These are phyloP conservation scores for Fusarium sp. DNA, from an alignment of 2,329 filamentous ascomycete species.

Conservation along the genomic window DNA sequence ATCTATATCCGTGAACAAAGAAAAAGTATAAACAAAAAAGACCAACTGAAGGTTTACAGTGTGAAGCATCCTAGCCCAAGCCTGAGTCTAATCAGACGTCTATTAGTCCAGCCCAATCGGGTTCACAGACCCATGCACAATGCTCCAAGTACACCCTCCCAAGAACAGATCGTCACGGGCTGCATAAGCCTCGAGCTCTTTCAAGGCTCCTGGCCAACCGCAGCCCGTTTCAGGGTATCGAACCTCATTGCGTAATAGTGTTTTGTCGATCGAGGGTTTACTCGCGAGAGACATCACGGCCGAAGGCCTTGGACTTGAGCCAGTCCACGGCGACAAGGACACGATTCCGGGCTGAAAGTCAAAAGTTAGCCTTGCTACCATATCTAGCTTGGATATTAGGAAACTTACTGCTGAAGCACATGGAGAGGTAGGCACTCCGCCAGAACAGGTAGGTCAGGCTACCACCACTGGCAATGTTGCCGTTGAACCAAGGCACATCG, in stretches of 20 bases:
- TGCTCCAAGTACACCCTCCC: conserved; percentile 45
- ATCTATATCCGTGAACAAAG: conserved; percentile 39
- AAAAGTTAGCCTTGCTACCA: conserved; percentile 28
- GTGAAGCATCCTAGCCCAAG: conserved; percentile 39
- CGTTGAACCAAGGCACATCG: conserved; percentile 96
- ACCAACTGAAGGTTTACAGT: conserved; percentile 35
- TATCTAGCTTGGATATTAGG: not conserved
- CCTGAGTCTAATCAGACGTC: conserved; percentile 43
- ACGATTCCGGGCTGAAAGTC: conserved; percentile 79
- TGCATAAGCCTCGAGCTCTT: conserved; percentile 22
- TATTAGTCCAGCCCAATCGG: conserved; percentile 44
- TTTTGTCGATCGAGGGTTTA: conserved; percentile 52
- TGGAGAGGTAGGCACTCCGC: conserved; percentile 96
- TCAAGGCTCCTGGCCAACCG: conserved; percentile 10
- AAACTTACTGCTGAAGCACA: conserved; percentile 98
- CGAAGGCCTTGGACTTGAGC: conserved; percentile 96
- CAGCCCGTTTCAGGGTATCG: conserved; percentile 41
- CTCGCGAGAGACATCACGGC: conserved; percentile 90
- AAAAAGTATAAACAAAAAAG: conserved; percentile 35
- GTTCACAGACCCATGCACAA: conserved; percentile 40
- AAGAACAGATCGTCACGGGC: conserved; percentile 40
- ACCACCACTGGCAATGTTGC: conserved; percentile 92
- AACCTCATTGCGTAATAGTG: conserved; percentile 37
- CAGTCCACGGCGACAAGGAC: conserved; percentile 93
- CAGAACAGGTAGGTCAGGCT: conserved; percentile 98